Base-by-base conservation (phyloP, 306 rosid genomes). In the Inga oerstediana region DNA sequence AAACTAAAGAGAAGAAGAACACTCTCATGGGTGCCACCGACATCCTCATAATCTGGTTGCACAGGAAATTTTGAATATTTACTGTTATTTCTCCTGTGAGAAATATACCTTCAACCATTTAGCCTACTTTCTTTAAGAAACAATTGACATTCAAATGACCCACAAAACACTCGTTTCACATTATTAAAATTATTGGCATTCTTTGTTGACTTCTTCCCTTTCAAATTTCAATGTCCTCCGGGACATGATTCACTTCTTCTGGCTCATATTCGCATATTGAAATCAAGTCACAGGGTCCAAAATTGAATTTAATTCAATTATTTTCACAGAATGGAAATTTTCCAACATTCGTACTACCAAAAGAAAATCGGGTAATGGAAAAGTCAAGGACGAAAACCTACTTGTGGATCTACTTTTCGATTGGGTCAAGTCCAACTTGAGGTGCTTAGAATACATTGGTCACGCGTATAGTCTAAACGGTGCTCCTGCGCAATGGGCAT, bases 391-490 rank as follows among this genome's bases (percentile, higher is more conserved):
- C 11, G 5, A 37, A 64, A 48, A 66, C 97, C 27, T 87, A 92
- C 97, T 79, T 85, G 76, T 89, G 79, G 86, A 91, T 92, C n/a
- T 68, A 80, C 88, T 94, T 92, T 84, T 90, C 91, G 74, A 93
- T 86, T 22, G 91, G 69, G 80, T 95, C 97, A 54, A 59, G 15
- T 8, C 14, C 2, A 59, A n/a, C 10, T 59, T 59, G 32, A 59
- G 5, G 34, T 59, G 32, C 13, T 59, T 59, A 10, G 24, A 56
- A 20, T 20, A 19, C 27, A 56, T 20, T 56, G 27, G 27, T 20
- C 62, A 20, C 0, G 10, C 62, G 4, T 7, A 20, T 20, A 56
- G 24, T 10, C 27, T 56, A 56, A 56, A 7, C 92, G 85, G 59
- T 72, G 88, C 39, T 27, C 69, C 81, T 89, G 74, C 9, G 91